Conservation (phyloP, 2,329 filamentous ascomycete genomes). For the Hypoxylon sp. region DNA sequence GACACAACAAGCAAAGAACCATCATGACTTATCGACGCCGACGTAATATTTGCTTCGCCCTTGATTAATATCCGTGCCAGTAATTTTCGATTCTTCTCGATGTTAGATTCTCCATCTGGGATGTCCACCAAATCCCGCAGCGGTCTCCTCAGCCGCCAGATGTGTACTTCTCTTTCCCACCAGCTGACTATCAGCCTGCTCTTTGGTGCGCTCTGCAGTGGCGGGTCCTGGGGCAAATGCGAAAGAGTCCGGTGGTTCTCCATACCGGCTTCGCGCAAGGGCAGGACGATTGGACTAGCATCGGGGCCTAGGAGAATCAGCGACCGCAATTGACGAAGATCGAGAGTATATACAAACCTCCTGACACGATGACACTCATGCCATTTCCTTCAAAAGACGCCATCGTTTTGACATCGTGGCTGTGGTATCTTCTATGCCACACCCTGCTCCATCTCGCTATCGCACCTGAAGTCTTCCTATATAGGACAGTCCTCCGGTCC, state of each 20-base stretch:
- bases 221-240: conserved; percentile 83
- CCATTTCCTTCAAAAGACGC: conserved; percentile 86
- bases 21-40: conserved; percentile 76
- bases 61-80: conserved; percentile 76
- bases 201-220: conserved; percentile 78
- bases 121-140: conserved; percentile 61
- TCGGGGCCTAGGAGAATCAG: conserved; percentile 77
- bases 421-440: conserved; percentile 88
- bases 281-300: conserved; percentile 83
- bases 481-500: conserved; percentile 87
- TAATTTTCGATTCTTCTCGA: conserved; percentile 71
- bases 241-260: conserved; percentile 87
- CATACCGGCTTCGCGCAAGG: conserved; percentile 79
- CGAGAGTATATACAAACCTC: conserved; percentile 70
- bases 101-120: conserved; percentile 57
- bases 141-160: conserved; percentile 75
- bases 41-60: conserved; percentile 87
- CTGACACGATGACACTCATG: conserved; percentile 89
- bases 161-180: conserved; percentile 89
- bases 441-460: conserved; percentile 83
- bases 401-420: conserved; percentile 95
- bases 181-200: conserved; percentile 86
- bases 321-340: conserved; percentile 18
- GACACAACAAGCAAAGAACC: conserved; percentile 82
- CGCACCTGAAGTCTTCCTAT: conserved; percentile 74